Base-by-base conservation (phyloP, 106 monocot species). In the Allium sativum region DNA sequence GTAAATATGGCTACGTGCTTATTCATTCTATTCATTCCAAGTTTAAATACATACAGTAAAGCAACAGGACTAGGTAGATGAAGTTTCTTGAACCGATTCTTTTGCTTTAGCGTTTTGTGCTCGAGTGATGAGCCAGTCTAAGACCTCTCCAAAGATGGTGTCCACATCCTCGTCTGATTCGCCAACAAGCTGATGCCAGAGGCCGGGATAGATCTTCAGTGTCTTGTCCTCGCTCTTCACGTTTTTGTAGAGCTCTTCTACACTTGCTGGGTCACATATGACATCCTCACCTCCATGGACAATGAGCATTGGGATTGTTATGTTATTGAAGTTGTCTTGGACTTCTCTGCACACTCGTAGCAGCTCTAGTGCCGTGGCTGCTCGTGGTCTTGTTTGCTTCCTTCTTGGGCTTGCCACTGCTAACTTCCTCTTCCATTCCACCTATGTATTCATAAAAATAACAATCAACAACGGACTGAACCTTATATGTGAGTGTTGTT, bases 111-210 rank as follows among this genome's bases (percentile, higher is more conserved):
- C 58, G 3, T 45, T 43, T 19, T 15, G 9, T 6, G 61, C 61
- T 20, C 61, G 44, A 1, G 62, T 7, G 48, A 18, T 78, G 16
- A 95, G 72, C 95, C 95, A 95, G 12, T 77, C 53, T 44, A 95
- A n/a, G 8, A 87, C 71, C 20, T 87, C 90, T 21, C 74, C 75
- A 65, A 95, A 95, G 7, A 95, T 84, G 13, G 75, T 70, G 58
- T 95, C 86, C 14, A 95, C 95, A 50, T 79, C 73, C 68, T 90
- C 90, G 4, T 90, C 79, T 11, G 84, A 70, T 77, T 95, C 95
- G 13, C 95, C 95, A 51, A 90, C 52, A 20, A 95, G 42, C 70
- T 90, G 90, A 62, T 90, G 95, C 95, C 90, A 90, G 90, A 95
- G 86, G 20, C 83, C 90, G 0, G 78, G 75, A 66, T 87, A 79